Evolutionary conservation across 73 alveolate genomes (phyloP), one percentile per base, ranked within the genome.

Genomic region (Uronychia binucleata): DNA sequence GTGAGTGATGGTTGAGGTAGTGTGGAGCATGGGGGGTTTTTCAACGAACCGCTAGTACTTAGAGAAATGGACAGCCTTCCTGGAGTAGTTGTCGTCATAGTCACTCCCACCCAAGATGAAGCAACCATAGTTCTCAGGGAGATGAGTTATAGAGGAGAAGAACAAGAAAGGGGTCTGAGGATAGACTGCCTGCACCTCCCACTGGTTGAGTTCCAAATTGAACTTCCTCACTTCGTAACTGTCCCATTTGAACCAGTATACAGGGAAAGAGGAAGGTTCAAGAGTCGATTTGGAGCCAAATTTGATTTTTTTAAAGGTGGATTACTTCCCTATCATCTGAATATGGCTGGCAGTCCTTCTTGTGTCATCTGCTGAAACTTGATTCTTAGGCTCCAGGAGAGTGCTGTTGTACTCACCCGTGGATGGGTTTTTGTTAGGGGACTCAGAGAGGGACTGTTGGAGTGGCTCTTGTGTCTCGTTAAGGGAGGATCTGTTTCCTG

Each of bases 91-190:
- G 79, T 90, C 91, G 32, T 90, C 93, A 74, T 79, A 86, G 76
- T 90, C 96, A 0, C 88, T 77, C 19, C 96, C 96, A 0, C 96
- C 96, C 11, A 90, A n/a, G 27, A 90, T 86, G 59, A 35, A 90
- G 75, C 91, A 80, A 0, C 96, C 96, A 0, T 30, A 60, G 29
- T 31, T 82, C 13, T 79, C 34, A 11, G 81, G 86, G 0, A 90
- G 84, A 34, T 90, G 95, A 34, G 85, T 90, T 34, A 85, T 85
- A 0, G 89, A 77, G 29, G 92, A 90, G 82, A 90, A 90, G 82
- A 85, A 90, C 1, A 90, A 80, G 58, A 90, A 90, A 25, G 90
- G 78, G 11, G 8, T n/a, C 34, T 29, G 29, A 33, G 89, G 86
- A 28, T 74, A 33, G 31, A 80, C 80, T 26, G 14, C 26, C 19